Base-by-base conservation (phyloP, 1,284 basidiomycete species). In the Ustilago shanxiensis region DNA sequence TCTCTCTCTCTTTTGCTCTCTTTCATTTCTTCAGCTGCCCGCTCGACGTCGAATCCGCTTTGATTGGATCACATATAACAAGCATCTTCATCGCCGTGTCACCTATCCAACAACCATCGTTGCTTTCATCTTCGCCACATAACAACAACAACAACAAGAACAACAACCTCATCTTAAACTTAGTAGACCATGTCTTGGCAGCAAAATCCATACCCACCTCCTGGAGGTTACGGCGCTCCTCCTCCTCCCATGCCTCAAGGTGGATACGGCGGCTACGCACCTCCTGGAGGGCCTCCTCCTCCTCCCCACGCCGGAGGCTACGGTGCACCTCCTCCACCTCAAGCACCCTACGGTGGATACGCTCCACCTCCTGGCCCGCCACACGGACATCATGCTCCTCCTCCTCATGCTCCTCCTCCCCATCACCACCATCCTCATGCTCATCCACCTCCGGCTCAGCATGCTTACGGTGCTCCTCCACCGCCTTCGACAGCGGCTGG, bases 381-480 rank as follows among this genome's bases (percentile, higher is more conserved):
- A 14, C 61, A 66, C 6, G 60, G 47, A 2, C 61, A 62, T 18
- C 59, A 72, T 29, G 47, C 50, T 14, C 66, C 60, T n/a, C 60
- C 53, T 1, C 62, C 76, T 28, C 53, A 68, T 20, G 56, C 71
- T 41, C 37, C 10, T 28, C 54, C 41, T 37, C 54, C 41, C 26
- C 55, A 57, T n/a, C 55, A 45, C n/a, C 44, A 56, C 18, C 54
- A 45, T 16, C 55, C 22, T 31, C 55, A 57, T 18, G 41, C 55
- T 22, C 41, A 57, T 9, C 41, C 26, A 13, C 41, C 52, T 33
- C 56, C 77, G 18, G 56, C 71, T 53, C 66, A 75, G 33, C 63
- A 77, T 28, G 70, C 63, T 18, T 73, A 75, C 41, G 78, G 75
- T 41, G 80, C 69, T 44, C 79, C 80, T 13, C 61, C 72, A 26